phyloP scores from a whole-genome alignment of 2,329 filamentous ascomycete genomes.

The Grosmannia penicillata region DNA sequence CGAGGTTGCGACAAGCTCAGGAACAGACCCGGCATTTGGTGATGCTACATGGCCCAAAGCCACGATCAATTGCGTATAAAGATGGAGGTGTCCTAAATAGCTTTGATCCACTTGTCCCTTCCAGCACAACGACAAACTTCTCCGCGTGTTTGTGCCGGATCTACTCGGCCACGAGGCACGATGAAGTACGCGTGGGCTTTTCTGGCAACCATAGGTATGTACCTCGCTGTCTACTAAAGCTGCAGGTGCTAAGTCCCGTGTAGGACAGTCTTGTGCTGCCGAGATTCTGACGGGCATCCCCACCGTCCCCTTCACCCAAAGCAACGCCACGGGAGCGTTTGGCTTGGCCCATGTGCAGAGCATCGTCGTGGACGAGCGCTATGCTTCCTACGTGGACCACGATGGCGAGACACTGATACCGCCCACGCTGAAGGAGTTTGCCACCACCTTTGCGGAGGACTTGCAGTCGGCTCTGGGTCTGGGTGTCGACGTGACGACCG shows the following conservation, averaged over 20 bases:
- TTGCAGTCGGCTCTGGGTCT: constrained; percentile 7
- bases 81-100: too few relatives aligned
- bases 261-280: neutral
- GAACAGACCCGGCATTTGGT: too few relatives aligned
- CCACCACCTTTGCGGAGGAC: constrained; percentile 26
- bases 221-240: too few relatives aligned
- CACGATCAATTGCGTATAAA: too few relatives aligned
- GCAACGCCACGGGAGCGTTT: neutral
- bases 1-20: too few relatives aligned
- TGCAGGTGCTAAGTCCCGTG: neutral
- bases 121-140: too few relatives aligned
- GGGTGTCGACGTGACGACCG: constrained; percentile 13
- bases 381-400: constrained; percentile 24
- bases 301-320: neutral
- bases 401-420: constrained; percentile 35
- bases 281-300: constrained; percentile 4
- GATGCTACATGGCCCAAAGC: too few relatives aligned
- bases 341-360: constrained; percentile 17
- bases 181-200: too few relatives aligned
- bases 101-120: too few relatives aligned
- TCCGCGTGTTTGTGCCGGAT: too few relatives aligned
- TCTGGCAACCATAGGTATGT: too few relatives aligned
- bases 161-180: too few relatives aligned
- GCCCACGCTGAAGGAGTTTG: constrained; percentile 31
- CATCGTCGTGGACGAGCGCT: constrained; percentile 29